Conservation (phyloP, 345 rosid genomes). For the Melastoma malabathricum region DNA sequence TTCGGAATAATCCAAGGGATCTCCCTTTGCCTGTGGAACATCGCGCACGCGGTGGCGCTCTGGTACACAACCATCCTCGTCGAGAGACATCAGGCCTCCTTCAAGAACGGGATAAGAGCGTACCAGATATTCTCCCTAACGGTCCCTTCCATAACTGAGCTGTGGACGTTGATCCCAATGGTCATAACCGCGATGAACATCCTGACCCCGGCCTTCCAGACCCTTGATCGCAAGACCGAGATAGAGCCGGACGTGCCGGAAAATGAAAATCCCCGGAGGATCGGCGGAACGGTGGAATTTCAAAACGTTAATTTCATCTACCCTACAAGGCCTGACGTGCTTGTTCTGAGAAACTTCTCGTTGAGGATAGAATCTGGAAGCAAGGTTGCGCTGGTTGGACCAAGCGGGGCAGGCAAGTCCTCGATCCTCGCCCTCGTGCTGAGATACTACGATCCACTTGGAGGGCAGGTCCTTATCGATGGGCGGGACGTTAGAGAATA, state of each 20-base stretch:
- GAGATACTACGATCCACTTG: constrained; percentile 29
- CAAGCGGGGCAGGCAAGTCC: constrained; percentile 59
- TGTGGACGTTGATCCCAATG: constrained; percentile 50
- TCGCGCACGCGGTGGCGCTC: constrained; percentile 58
- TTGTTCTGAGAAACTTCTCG: constrained; percentile 33
- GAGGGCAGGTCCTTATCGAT: constrained; percentile 31
- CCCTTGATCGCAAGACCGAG: constrained; percentile 38
- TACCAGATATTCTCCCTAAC: constrained; percentile 67
- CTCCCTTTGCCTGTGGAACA: constrained; percentile 57
- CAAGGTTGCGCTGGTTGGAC: constrained; percentile 42
- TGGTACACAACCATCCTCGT: constrained; percentile 46
- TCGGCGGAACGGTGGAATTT: constrained; percentile 29
- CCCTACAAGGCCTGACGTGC: constrained; percentile 43
- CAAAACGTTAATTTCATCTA: constrained; percentile 35
- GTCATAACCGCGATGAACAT: constrained; percentile 39
- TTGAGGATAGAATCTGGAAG: constrained; percentile 33
- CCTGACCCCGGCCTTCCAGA: constrained; percentile 38
- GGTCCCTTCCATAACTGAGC: constrained; percentile 56
- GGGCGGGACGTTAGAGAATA: constrained; percentile 21
- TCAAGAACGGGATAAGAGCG: constrained; percentile 32
- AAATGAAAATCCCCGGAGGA: constrained; percentile 6
- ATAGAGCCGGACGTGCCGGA: constrained; percentile 32
- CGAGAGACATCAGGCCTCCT: constrained; percentile 22
- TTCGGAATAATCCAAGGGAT: constrained; percentile 49
- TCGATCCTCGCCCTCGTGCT: constrained; percentile 43